These are phyloP conservation scores for Acer negundo DNA, from an alignment of 345 rosid genomes.

Conservation along the genomic window DNA sequence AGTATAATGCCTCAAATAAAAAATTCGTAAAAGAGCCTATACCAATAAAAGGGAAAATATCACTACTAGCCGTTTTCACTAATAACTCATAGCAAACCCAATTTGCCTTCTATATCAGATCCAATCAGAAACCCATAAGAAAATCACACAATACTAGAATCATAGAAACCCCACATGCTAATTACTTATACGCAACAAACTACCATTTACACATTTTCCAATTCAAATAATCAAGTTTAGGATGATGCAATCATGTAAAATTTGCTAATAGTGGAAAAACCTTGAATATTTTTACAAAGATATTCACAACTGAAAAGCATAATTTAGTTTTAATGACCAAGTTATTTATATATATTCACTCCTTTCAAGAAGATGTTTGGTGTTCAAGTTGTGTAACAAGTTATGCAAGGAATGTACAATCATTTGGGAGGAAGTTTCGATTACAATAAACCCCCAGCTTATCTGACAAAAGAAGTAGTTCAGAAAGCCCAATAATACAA, in stretches of 20 bases:
- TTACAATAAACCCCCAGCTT: background rate
- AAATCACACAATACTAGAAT: background rate
- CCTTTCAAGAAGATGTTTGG: background rate
- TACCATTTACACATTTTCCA: slow-evolving; percentile 5
- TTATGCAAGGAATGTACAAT: background rate
- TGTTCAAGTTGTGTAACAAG: background rate
- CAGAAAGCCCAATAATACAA: background rate
- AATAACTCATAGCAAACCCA: background rate
- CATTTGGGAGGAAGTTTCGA: background rate
- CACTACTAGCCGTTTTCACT: background rate
- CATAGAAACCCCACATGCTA: background rate
- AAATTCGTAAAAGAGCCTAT: slow-evolving; percentile 74
- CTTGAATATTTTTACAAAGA: background rate
- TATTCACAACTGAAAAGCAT: background rate
- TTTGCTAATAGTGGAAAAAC: background rate
- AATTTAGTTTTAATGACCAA: background rate
- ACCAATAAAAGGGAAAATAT: slow-evolving; percentile 9
- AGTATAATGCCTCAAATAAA: slow-evolving; percentile 63
- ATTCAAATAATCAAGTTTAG: background rate
- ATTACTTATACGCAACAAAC: background rate
- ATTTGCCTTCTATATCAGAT: background rate
- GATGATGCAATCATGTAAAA: background rate
- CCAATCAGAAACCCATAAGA: background rate
- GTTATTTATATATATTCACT: background rate
- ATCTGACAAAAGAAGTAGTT: background rate